A percentile compares a stretch with the other conserved stretches of the same genome.
Conservation (phyloP, 805 yeast genomes). For the Wickerhamomyces canadensis region DNA sequence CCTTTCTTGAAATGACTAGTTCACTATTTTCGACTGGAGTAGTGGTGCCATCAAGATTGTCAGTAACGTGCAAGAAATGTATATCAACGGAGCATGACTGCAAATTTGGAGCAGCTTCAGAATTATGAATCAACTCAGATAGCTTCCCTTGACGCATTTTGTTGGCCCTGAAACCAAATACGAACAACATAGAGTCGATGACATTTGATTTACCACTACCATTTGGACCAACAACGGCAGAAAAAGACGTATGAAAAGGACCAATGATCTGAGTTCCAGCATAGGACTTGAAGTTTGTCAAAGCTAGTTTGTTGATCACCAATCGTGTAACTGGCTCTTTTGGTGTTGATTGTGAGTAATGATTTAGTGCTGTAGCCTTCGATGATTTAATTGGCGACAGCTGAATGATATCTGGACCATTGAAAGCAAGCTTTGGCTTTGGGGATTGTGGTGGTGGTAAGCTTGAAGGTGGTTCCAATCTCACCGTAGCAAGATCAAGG, state of each 20-base stretch:
- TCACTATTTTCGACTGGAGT: slow-evolving; percentile 43
- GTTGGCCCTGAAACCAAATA: slow-evolving; percentile 93
- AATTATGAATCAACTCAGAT: slow-evolving; percentile 90
- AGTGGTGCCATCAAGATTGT: slow-evolving; percentile 42
- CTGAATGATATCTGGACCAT: slow-evolving; percentile 34
- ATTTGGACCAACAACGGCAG: slow-evolving; percentile 98
- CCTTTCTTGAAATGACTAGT: slow-evolving; percentile 74
- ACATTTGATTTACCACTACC: slow-evolving; percentile 98
- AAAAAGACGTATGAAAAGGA: slow-evolving; percentile 88
- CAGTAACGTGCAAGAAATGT: slow-evolving; percentile 73
- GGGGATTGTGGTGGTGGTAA: slow-evolving; percentile 24
- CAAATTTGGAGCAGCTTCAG: slow-evolving; percentile 62
- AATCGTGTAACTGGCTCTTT: slow-evolving; percentile 46
- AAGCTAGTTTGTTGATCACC: slow-evolving; percentile 66
- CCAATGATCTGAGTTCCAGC: slow-evolving; percentile 93
- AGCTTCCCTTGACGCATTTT: slow-evolving; percentile 95
- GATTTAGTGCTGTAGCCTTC: slow-evolving; percentile 25
- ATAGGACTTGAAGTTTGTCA: slow-evolving; percentile 89
- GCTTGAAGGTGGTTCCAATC: slow-evolving; percentile 16
- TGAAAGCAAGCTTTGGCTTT: slow-evolving; percentile 28
- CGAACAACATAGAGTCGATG: slow-evolving; percentile 92
- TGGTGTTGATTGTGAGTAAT: slow-evolving; percentile 22
- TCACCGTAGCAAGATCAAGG: slow-evolving; percentile 10
- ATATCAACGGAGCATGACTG: slow-evolving; percentile 87
- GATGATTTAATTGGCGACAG: slow-evolving; percentile 35